Conservation (phyloP, 1,284 basidiomycete genomes). For the Cutaneotrichosporon cavernicola region DNA sequence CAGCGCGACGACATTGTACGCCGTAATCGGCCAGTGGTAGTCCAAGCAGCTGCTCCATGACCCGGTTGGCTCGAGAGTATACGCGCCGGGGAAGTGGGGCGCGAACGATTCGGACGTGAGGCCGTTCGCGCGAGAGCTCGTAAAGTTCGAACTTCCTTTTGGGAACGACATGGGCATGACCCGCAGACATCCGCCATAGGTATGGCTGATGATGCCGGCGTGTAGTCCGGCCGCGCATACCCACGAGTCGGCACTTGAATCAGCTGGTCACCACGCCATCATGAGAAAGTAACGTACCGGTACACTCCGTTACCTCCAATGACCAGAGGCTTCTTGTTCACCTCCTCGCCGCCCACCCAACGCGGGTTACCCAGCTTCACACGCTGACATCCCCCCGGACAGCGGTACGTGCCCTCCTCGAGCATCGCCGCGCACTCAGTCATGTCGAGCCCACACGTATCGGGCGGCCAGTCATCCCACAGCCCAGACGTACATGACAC, state of each 20-base stretch:
- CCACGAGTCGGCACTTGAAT: constrained; percentile 50
- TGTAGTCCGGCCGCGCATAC: constrained; percentile 46
- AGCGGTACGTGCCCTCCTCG: constrained; percentile 30
- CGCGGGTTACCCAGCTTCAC: constrained; percentile 42
- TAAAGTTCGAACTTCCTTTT: constrained; percentile 21
- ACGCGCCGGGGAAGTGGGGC: constrained; percentile 41
- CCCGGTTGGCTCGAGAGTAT: constrained; percentile 22
- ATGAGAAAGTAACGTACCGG: constrained; percentile 29
- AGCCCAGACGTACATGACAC: constrained; percentile 37
- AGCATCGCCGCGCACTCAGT: constrained; percentile 31
- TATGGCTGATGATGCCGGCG: constrained; percentile 32
- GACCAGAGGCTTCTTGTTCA: constrained; percentile 38
- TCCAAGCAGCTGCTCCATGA: constrained; percentile 31
- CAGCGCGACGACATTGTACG: constrained; percentile 41
- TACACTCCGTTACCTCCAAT: constrained; percentile 41
- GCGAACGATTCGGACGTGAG: constrained; percentile 34
- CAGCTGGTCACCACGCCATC: background rate
- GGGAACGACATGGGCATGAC: constrained; percentile 33
- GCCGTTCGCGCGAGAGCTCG: constrained; percentile 23
- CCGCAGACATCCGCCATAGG: constrained; percentile 40
- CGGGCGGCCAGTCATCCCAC: constrained; percentile 46
- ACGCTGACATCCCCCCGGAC: constrained; percentile 44
- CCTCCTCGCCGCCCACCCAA: constrained; percentile 38
- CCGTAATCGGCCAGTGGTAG: constrained; percentile 41
- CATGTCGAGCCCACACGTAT: constrained; percentile 42